Evolutionary conservation across 2,329 filamentous ascomycete species (phyloP), one percentile per base, ranked within the genome.

Genomic region (Phaeomoniella chlamydospora): DNA sequence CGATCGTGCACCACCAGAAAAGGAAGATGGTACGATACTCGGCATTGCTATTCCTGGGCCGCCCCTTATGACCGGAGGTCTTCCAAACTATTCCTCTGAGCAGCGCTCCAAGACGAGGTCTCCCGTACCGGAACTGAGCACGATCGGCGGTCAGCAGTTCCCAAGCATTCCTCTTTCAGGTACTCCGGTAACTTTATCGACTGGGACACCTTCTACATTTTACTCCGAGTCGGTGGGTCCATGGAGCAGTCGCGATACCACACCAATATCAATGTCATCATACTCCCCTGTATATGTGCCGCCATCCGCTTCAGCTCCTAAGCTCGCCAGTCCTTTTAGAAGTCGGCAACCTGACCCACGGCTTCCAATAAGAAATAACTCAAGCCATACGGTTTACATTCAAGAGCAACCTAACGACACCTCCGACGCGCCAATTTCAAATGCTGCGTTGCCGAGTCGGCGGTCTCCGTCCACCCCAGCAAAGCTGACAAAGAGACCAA

Each of bases 191-290:
- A 55, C 59, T 35, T 46, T 49, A 2, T 56, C 58, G 22, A 50
- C 57, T 5, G 61, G 57, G 40, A 64, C 56, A 15, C 60, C 61
- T 15, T 65, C 61, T 3, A 65, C 61, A 19, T 52, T 58, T 36
- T 62, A 62, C 35, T 62, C 61, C 5, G 58, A 57, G 18, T 65
- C 61, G 9, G 61, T 61, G 1, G 59, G 61, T 4, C 52, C 59
- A 38, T 65, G 58, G 58, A 61, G 61, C 44, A 53, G 51, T 40
- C 53, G 61, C 36, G 59, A 53, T 4, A 67, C 64, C 4, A 68
- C 64, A 3, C 64, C 64, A 2, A 65, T 62, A 11, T 65, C 64
- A 3, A 47, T 65, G 39, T 67, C 62, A 9, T 67, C 64, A 10
- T 60, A 62, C 39, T 67, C 64, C 3, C 64, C 64, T 4, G 60